These are phyloP conservation scores for Pyrenochaeta sp. DNA, from an alignment of 2,329 filamentous ascomycete genomes.

Conservation along the genomic window DNA sequence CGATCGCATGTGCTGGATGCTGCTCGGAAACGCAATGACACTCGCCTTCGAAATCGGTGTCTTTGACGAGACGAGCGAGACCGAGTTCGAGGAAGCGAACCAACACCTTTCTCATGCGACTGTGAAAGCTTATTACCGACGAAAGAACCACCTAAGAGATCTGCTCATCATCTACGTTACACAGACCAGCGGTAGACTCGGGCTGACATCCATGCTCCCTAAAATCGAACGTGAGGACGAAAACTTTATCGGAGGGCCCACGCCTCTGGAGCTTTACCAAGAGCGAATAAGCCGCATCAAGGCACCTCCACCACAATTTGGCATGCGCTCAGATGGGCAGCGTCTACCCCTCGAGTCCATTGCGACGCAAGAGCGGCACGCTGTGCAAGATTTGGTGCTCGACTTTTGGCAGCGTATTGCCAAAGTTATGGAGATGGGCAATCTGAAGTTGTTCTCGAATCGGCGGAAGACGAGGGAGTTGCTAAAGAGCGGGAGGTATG, in stretches of 20 bases:
- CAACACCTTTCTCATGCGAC: conserved; percentile 58
- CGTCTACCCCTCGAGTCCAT: conserved; percentile 47
- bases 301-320: conserved; percentile 45
- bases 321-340: conserved; percentile 47
- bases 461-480: conserved; percentile 87
- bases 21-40: conserved; percentile 88
- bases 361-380: conserved; percentile 48
- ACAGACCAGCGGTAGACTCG: conserved; percentile 90
- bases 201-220: conserved; percentile 93
- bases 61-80: conserved; percentile 86
- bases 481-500: conserved; percentile 86
- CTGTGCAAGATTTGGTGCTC: conserved; percentile 64
- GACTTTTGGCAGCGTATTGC: conserved; percentile 96
- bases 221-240: conserved; percentile 43
- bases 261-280: conserved; percentile 45
- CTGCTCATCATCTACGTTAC: conserved; percentile 90
- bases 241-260: conserved; percentile 33
- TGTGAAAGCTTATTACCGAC: conserved; percentile 78
- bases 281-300: conserved; percentile 48
- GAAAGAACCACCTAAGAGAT: conserved; percentile 82
- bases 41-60: conserved; percentile 94
- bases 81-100: conserved; percentile 59
- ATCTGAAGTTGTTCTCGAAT: conserved; percentile 86
- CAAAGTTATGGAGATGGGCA: conserved; percentile 89
- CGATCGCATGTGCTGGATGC: conserved; percentile 98